Conservation (phyloP, 2,329 filamentous ascomycete genomes). For the Exophiala lecanii-corni region DNA sequence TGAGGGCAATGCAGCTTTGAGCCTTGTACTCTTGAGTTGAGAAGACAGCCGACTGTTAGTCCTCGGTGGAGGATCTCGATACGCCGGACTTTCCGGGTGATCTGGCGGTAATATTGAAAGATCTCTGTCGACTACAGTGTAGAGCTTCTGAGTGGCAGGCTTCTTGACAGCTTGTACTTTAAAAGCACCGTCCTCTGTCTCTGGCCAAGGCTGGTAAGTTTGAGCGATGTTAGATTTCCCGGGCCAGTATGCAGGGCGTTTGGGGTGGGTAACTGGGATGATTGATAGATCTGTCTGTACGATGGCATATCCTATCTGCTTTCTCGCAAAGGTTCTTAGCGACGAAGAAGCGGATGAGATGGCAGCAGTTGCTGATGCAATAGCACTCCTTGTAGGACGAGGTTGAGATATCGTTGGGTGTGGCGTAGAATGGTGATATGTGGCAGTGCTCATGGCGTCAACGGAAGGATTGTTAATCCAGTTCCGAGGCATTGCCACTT, state of each 20-base stretch:
- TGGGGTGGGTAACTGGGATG: not conserved
- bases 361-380: not conserved
- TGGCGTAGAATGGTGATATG: not conserved
- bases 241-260: not conserved
- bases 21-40: not conserved
- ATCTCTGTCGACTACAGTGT: not conserved
- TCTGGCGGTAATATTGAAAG: not conserved
- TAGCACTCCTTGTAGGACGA: too few relatives aligned
- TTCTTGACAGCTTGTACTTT: too few relatives aligned
- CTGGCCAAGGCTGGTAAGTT: too few relatives aligned
- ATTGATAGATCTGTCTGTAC: not conserved
- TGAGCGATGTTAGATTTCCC: too few relatives aligned
- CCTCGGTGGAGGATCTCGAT: not conserved
- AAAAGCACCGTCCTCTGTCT: too few relatives aligned
- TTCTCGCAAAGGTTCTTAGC: not conserved
- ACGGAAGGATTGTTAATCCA: not conserved
- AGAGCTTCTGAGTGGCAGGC: too few relatives aligned
- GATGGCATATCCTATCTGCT: not conserved
- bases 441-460: not conserved
- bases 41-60: not conserved
- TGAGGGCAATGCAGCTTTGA: not conserved
- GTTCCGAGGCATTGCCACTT: too few relatives aligned
- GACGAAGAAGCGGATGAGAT: not conserved
- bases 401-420: not conserved
- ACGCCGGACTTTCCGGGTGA: not conserved